phyloP scores from a whole-genome alignment of 1,139 yeast genomes.

The Zygoascus meyerae region DNA sequence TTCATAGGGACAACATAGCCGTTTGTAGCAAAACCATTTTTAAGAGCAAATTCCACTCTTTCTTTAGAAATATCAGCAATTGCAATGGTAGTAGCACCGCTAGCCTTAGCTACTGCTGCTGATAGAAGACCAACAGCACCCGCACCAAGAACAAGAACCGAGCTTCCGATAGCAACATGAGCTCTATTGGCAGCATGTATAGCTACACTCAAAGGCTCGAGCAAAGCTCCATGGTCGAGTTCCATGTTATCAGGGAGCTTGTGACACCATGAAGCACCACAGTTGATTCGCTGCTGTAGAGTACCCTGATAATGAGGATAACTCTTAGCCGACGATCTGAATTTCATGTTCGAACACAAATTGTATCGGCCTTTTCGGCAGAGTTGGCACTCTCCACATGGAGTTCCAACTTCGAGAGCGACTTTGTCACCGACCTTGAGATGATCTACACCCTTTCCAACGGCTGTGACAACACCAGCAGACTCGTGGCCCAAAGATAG shows the following conservation, averaged over 20 bases:
- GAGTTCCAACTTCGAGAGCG: constrained; percentile 32
- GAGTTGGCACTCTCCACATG: constrained; percentile 43
- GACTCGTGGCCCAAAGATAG: constrained; percentile 51
- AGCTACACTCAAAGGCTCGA: constrained; percentile 79
- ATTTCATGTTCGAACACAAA: constrained; percentile 32
- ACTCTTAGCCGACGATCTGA: constrained; percentile 24
- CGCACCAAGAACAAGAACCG: constrained; percentile 72
- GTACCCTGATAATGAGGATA: constrained; percentile 27
- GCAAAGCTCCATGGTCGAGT: constrained; percentile 76
- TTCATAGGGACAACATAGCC: constrained; percentile 25
- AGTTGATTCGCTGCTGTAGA: constrained; percentile 21
- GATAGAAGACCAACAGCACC: constrained; percentile 80
- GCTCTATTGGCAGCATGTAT: constrained; percentile 71
- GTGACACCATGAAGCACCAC: constrained; percentile 64
- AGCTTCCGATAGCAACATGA: constrained; percentile 55
- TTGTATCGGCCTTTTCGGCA: constrained; percentile 45
- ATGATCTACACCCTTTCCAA: constrained; percentile 35
- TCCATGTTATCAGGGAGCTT: constrained; percentile 65
- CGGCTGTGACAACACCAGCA: constrained; percentile 44
- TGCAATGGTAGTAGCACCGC: constrained; percentile 62
- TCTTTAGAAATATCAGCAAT: constrained; percentile 55
- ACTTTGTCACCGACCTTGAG: constrained; percentile 31
- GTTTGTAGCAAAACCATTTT: constrained; percentile 27
- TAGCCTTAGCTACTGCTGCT: constrained; percentile 67
- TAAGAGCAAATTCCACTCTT: constrained; percentile 41